Evolutionary conservation across 768 basidiomycete species (phyloP), one percentile per base, ranked within the genome.

Genomic region (Hortiboletus campestris): DNA sequence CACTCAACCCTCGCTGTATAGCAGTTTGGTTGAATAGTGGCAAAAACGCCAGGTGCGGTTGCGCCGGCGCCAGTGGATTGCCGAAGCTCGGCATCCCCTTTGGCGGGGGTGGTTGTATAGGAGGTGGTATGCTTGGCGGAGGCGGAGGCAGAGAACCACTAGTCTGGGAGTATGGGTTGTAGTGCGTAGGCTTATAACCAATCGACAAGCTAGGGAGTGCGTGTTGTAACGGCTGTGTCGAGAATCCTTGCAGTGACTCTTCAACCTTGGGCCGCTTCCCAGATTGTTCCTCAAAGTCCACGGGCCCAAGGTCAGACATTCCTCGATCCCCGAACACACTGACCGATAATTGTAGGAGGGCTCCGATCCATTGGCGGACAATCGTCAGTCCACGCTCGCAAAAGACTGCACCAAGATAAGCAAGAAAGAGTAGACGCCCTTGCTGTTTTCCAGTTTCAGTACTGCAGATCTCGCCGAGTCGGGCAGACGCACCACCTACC

Each of bases 11-110:
- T 39, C 87, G 81, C 61, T 89, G 88, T 44, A 76, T 71, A 42
- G 86, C 86, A 3, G 81, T 83, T 71, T 90, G 85, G 67, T 90
- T 90, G 71, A 91, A 90, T 31, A 86, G 64, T 0, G 88, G 84
- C 38, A 91, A 71, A 68, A 86, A 88, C 14, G 88, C 82, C 17
- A 82, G 67, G 49, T 76, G 73, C 3, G 84, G 84, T 63, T 82
- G 82, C n/a, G 84, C 85, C 16, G 85, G 84, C 28, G 84, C 76
- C 48, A 85, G 65, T 31, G 86, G 84, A 67, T 88, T 89, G 13
- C 76, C 66, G 36, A 73, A 63, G 28, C 51, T 68, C 9, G 70
- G 67, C 39, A 64, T 46, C 55, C 64, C 57, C 65, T 66, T 56
- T 52, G 64, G 71, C 14, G 76, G 75, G 4, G 76, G 75, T 25